These are phyloP conservation scores for Funneliformis geosporum DNA, from an alignment of 192 early-diverging fungal species.

Conservation along the genomic window DNA sequence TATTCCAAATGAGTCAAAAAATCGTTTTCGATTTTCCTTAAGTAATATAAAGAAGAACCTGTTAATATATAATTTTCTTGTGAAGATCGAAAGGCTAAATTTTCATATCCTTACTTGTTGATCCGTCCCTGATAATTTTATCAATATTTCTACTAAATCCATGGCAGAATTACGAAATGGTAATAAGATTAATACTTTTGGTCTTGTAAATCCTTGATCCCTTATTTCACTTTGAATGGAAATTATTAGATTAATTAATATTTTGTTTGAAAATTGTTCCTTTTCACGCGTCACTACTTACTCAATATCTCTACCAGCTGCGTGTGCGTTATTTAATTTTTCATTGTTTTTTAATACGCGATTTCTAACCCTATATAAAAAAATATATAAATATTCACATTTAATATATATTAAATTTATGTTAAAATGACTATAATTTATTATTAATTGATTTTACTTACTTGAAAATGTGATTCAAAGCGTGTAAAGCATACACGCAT, in stretches of 20 bases:
- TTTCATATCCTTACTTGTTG: slow-evolving; percentile 55
- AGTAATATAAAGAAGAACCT: background rate
- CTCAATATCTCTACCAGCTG: slow-evolving; percentile 52
- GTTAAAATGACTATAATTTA: background rate
- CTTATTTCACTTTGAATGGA: slow-evolving; percentile 63
- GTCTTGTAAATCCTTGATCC: slow-evolving; percentile 95
- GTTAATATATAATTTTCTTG: background rate
- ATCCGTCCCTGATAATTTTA: slow-evolving; percentile 75
- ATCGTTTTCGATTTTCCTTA: slow-evolving; percentile 79
- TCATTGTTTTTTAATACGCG: slow-evolving; percentile 79
- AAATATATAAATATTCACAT: background rate
- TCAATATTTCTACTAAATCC: slow-evolving; percentile 76
- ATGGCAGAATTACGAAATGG: slow-evolving; percentile 85
- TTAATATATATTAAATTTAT: background rate
- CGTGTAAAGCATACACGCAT: slow-evolving; percentile 76
- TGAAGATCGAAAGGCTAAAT: background rate
- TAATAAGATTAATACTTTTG: slow-evolving; percentile 85
- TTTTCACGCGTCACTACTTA: slow-evolving; percentile 22
- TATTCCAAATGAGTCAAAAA: slow-evolving; percentile 77
- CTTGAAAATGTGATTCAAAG: slow-evolving; percentile 90
- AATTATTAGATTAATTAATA: slow-evolving; percentile 20
- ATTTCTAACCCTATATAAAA: slow-evolving; percentile 55
- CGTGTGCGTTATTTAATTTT: slow-evolving; percentile 66
- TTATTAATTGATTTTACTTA: slow-evolving; percentile 30
- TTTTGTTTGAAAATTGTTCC: slow-evolving; percentile 24